Evolutionary conservation across 495 filamentous ascomycete genomes (phyloP), one percentile per base, ranked within the genome.

Genomic region (Rostrohypoxylon terebratum): DNA sequence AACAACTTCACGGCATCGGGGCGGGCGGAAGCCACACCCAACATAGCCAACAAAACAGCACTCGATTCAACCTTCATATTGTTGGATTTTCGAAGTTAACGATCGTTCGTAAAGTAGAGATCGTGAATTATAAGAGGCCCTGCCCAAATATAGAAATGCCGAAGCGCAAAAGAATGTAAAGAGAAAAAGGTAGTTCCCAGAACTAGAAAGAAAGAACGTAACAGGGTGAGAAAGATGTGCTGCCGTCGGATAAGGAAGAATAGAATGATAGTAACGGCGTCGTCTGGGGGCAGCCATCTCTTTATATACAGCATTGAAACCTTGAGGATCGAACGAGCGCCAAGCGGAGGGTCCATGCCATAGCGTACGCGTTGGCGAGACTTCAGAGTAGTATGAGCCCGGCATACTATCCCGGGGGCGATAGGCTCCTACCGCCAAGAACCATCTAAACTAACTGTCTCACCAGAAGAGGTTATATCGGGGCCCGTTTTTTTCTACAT

Each of bases 31-130:
- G 75, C 74, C 48, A 83, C 68, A 59, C 79, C 75, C 64, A 83
- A 44, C 51, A 84, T 75, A 68, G 80, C 77, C 53, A 82, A 70
- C 45, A 84, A 66, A 59, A 75, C 67, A 71, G 77, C 68, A 63
- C 77, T 75, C 42, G 79, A 68, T 64, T 78, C 75, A 75, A 83
- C 82, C 81, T 84, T 85, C 83, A 85, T 84, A 23, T 68, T 82
- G 80, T 76, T 73, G 76, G 78, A 72, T 73, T 76, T 78, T 72
- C 69, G 58, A 66, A 65, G 75, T 76, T 63, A 74, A 74, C 63
- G 71, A 70, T 48, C 57, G 66, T 70, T 70, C 71, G 71, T 74
- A 59, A 70, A 13, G 70, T 76, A 71, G 68, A 69, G 63, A 74
- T 77, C 59, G 45, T 61, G 48, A 60, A 61, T 65, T 74, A 62